These are phyloP conservation scores for Curvularia verruculosa DNA, from an alignment of 2,329 filamentous ascomycete species.

Conservation along the genomic window DNA sequence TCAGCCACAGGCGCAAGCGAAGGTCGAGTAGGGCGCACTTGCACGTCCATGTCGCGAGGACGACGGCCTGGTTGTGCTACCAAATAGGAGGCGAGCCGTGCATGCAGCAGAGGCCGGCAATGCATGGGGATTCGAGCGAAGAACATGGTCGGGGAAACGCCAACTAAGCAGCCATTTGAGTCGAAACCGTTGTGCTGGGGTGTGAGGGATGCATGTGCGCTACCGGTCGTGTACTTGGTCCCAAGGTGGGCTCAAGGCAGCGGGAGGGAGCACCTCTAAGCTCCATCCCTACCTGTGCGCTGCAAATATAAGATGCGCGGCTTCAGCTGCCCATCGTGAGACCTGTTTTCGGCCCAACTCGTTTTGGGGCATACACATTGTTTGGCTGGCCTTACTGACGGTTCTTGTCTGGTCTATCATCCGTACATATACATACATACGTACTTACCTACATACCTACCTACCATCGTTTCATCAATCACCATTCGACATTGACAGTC, in stretches of 20 bases:
- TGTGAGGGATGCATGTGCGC: slow-evolving; percentile 19
- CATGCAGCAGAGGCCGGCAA: slow-evolving; percentile 9
- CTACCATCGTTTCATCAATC: too few species aligned
- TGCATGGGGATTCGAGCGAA: not conserved
- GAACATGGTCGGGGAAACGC: not conserved
- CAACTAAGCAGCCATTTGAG: slow-evolving; percentile 12
- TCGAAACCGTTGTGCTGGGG: slow-evolving; percentile 16
- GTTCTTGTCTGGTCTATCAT: too few species aligned
- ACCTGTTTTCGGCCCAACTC: not conserved
- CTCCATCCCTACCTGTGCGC: slow-evolving; percentile 13
- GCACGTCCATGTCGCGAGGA: too few species aligned
- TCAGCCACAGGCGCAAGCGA: not conserved
- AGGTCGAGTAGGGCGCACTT: not conserved
- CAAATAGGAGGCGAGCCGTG: not conserved
- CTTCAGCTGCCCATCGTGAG: slow-evolving; percentile 16
- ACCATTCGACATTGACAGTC: too few species aligned
- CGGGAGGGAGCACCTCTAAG: slow-evolving; percentile 23
- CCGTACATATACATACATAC: too few species aligned
- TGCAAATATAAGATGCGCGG: slow-evolving; percentile 22
- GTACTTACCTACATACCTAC: too few species aligned
- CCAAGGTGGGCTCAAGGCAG: slow-evolving; percentile 15
- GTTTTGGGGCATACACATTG: not conserved
- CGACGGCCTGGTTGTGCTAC: not conserved
- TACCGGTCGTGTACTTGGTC: slow-evolving; percentile 16
- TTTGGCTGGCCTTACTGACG: too few species aligned